Evolutionary conservation across 208 protist genomes (phyloP).

Genomic region (Porcisia hertigi): DNA sequence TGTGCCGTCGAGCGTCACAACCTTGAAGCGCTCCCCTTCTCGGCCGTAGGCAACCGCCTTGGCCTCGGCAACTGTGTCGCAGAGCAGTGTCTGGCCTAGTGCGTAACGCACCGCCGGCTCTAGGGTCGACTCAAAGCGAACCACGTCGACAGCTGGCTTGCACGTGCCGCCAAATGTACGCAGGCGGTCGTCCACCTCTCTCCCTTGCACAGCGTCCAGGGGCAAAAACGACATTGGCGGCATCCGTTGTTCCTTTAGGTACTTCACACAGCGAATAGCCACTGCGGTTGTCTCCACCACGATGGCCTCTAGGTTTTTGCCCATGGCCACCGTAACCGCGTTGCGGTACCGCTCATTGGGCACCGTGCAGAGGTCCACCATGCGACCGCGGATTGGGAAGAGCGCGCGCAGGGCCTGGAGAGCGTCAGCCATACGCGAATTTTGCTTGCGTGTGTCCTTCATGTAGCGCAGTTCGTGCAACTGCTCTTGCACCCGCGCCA

Average conservation of each 20-base stretch:
- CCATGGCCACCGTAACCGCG: slow-evolving; percentile 96
- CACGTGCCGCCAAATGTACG: slow-evolving; percentile 90
- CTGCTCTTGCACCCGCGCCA: slow-evolving; percentile 90
- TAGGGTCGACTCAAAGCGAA: slow-evolving; percentile 86
- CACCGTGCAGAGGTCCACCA: slow-evolving; percentile 94
- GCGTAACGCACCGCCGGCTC: slow-evolving; percentile 94
- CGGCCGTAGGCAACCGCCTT: slow-evolving; percentile 82
- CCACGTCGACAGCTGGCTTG: slow-evolving; percentile 93
- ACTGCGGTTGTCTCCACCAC: slow-evolving; percentile 95
- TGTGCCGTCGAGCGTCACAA: slow-evolving; percentile 96
- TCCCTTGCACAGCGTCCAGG: slow-evolving; percentile 90
- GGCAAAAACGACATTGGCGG: slow-evolving; percentile 96
- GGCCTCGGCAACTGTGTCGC: slow-evolving; percentile 94
- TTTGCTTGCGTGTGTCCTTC: slow-evolving; percentile 82
- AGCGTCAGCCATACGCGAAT: slow-evolving; percentile 71
- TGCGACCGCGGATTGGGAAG: slow-evolving; percentile 87
- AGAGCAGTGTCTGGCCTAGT: slow-evolving; percentile 96
- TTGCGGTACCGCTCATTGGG: slow-evolving; percentile 90
- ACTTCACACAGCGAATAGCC: slow-evolving; percentile 94
- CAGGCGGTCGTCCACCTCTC: slow-evolving; percentile 89
- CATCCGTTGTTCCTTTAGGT: slow-evolving; percentile 95
- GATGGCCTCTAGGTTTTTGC: slow-evolving; percentile 96
- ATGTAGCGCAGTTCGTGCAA: slow-evolving; percentile 85
- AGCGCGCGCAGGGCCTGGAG: slow-evolving; percentile 91
- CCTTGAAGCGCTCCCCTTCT: slow-evolving; percentile 83